These are phyloP conservation scores for Fraxinus greggii DNA, from an alignment of 305 asterid species.

Conservation along the genomic window DNA sequence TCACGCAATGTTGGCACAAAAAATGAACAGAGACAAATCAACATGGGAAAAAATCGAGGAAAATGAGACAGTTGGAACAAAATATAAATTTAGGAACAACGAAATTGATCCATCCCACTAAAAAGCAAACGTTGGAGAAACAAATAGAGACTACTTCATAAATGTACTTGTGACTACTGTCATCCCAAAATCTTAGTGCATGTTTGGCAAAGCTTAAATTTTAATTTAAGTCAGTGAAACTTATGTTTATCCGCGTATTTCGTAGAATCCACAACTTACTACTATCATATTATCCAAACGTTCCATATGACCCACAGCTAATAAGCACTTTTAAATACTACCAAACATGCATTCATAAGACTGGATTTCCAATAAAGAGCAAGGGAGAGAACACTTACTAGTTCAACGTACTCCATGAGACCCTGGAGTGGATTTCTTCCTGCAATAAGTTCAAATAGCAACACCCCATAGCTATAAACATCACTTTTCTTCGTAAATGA, in stretches of 20 bases:
- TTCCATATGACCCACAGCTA: neutral
- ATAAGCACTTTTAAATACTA: neutral
- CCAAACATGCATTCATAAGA: conserved; percentile 8
- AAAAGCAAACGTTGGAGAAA: neutral
- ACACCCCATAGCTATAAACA: conserved; percentile 79
- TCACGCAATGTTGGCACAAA: neutral
- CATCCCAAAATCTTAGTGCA: neutral
- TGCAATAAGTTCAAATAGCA: conserved; percentile 80
- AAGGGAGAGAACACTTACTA: conserved; percentile 47
- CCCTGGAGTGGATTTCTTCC: conserved; percentile 90
- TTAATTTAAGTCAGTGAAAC: neutral
- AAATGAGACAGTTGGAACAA: neutral
- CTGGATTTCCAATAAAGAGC: neutral
- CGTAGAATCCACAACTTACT: neutral
- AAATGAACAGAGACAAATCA: neutral
- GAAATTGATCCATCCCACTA: neutral
- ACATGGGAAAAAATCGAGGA: neutral
- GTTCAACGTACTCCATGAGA: conserved; percentile 74
- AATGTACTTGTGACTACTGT: neutral
- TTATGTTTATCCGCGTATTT: neutral
- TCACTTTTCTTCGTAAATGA: conserved; percentile 80
- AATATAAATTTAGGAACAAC: neutral
- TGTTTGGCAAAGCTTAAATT: neutral
- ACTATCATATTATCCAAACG: neutral
- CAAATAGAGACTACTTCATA: neutral